phyloP scores from a whole-genome alignment of 208 protist genomes.

The Trypanosoma melophagium region DNA sequence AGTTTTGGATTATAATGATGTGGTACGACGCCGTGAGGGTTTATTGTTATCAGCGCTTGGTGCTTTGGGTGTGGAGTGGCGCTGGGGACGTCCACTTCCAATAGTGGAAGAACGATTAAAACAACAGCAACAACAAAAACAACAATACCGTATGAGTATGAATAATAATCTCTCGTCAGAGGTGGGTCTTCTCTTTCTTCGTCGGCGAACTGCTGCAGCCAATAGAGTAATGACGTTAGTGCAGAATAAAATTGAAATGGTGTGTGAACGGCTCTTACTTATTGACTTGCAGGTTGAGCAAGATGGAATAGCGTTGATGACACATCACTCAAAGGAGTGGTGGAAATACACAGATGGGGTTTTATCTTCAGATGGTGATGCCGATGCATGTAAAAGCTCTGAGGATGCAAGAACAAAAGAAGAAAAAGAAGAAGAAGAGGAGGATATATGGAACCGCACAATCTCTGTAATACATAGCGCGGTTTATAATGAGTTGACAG shows the following conservation, averaged over 20 bases:
- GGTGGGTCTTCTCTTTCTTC: slow-evolving; percentile 13
- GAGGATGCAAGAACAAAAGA: not conserved
- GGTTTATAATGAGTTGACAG: slow-evolving; percentile 18
- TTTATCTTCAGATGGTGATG: not conserved
- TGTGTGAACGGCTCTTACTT: not conserved
- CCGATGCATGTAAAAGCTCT: not conserved
- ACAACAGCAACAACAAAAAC: not conserved
- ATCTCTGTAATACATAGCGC: slow-evolving; percentile 3
- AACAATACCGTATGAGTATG: not conserved
- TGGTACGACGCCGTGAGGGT: not conserved
- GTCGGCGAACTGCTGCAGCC: not conserved
- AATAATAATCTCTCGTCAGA: not conserved
- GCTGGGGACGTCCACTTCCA: slow-evolving; percentile 17
- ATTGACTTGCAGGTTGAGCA: slow-evolving; percentile 18
- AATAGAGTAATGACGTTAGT: not conserved
- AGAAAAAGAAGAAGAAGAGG: not conserved
- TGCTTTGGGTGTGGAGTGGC: slow-evolving; percentile 23
- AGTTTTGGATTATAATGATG: slow-evolving; percentile 13
- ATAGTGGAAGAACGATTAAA: not conserved
- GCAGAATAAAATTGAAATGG: not conserved
- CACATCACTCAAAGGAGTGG: not conserved
- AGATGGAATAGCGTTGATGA: not conserved
- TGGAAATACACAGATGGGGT: not conserved
- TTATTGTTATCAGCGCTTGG: slow-evolving; percentile 14
- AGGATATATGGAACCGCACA: not conserved